phyloP scores from a whole-genome alignment of 1,284 basidiomycete species.

The Pterula multifida region DNA sequence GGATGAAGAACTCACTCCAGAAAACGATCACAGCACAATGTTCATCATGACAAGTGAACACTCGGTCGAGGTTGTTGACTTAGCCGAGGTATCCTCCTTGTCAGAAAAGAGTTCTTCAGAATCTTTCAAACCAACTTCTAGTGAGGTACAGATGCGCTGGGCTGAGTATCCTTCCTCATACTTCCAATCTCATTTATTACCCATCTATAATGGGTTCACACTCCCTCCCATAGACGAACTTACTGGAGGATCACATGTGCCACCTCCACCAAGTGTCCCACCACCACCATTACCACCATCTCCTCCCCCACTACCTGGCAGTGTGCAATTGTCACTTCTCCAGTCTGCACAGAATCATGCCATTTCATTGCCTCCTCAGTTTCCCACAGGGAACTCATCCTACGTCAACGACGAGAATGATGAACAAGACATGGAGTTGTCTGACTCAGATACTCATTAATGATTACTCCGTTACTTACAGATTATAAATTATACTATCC shows the following conservation, averaged over 20 bases:
- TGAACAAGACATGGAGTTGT: slow-evolving; percentile 14
- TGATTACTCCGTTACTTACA: background rate
- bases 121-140: background rate
- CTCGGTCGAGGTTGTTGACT: background rate
- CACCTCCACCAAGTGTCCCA: slow-evolving; percentile 13
- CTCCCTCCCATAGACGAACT: slow-evolving; percentile 22
- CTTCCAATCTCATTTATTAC: slow-evolving; percentile 44
- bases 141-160: slow-evolving; percentile 31
- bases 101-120: slow-evolving; percentile 1
- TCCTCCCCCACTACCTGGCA: background rate
- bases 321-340: background rate
- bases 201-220: slow-evolving; percentile 33
- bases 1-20: slow-evolving; percentile 10
- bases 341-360: no score
- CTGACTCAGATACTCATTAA: slow-evolving; percentile 8
- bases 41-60: slow-evolving; percentile 25
- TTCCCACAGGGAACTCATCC: background rate
- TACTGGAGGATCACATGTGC: slow-evolving; percentile 9
- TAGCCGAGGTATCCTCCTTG: slow-evolving; percentile 2
- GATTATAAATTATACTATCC: no score
- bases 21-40: slow-evolving; percentile 19
- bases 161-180: slow-evolving; percentile 46
- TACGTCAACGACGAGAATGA: slow-evolving; percentile 5
- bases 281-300: slow-evolving; percentile 9
- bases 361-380: no score